Conservation (phyloP, 2,329 filamentous ascomycete genomes). For the Colletotrichum theobromicola region DNA sequence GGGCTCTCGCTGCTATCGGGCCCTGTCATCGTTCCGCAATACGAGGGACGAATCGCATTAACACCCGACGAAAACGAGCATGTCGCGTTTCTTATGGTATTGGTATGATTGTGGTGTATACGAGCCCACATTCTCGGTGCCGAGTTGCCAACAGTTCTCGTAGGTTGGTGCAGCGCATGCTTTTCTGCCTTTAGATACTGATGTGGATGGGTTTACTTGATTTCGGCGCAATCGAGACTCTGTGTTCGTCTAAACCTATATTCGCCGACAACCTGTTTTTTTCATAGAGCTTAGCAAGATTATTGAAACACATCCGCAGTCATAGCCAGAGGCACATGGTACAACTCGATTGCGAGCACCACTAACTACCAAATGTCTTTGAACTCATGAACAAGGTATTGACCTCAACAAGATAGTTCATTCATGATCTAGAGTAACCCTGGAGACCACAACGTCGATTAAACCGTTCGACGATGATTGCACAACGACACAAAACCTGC, state of each 20-base stretch:
- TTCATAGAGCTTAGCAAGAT: neutral
- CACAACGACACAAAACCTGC: neutral
- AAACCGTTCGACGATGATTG: neutral
- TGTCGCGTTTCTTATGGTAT: neutral
- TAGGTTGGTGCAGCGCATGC: neutral
- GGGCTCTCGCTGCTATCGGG: neutral
- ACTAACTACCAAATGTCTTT: neutral
- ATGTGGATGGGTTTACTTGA: neutral
- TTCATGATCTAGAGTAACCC: neutral
- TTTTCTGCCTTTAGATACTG: neutral
- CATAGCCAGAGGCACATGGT: rapidly evolving
- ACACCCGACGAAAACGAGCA: neutral
- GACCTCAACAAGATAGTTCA: neutral
- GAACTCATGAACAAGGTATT: neutral
- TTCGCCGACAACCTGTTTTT: neutral
- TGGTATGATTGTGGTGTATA: neutral
- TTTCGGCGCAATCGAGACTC: neutral
- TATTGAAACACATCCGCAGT: neutral
- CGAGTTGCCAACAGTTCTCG: neutral
- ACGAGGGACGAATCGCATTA: neutral
- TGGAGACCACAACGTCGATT: neutral
- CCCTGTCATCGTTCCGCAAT: neutral
- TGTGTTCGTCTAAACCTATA: neutral
- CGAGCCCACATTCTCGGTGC: neutral
- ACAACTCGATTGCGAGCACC: neutral